A percentile compares a stretch with the other conserved stretches of the same genome.
phyloP scores from a whole-genome alignment of 2,329 filamentous ascomycete genomes.

The Triangularia verruculosa region DNA sequence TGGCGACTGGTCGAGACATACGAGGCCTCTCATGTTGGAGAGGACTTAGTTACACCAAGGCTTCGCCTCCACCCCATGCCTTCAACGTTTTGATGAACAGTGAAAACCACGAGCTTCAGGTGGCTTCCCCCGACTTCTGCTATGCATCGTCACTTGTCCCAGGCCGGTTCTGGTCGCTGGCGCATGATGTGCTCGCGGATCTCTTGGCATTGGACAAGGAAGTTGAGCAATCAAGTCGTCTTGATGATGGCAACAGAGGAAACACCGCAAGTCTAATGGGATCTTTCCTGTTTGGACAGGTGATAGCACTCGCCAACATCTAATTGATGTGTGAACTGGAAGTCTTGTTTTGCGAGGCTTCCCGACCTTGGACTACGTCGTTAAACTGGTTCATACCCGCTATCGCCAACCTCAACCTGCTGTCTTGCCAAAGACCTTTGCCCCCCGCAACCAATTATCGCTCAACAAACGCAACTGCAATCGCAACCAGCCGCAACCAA shows the following conservation, averaged over 20 bases:
- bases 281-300: background rate
- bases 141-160: no score
- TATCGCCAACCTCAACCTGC: slow-evolving; percentile 4
- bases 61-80: no score
- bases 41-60: no score
- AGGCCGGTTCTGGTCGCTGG: no score
- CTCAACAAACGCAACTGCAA: slow-evolving; percentile 2
- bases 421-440: slow-evolving; percentile 3
- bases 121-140: background rate
- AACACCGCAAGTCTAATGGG: background rate
- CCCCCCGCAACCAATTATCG: background rate
- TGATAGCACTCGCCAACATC: background rate
- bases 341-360: background rate
- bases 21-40: no score
- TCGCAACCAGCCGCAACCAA: slow-evolving; percentile 1
- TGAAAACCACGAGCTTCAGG: no score
- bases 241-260: no score
- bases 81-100: background rate
- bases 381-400: slow-evolving; percentile 18
- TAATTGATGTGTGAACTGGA: background rate
- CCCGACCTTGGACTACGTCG: slow-evolving; percentile 23
- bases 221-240: no score
- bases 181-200: no score
- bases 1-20: no score
- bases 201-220: no score